Conservation (phyloP, 176 grass and related monocot genomes). For the Avena eriantha region DNA sequence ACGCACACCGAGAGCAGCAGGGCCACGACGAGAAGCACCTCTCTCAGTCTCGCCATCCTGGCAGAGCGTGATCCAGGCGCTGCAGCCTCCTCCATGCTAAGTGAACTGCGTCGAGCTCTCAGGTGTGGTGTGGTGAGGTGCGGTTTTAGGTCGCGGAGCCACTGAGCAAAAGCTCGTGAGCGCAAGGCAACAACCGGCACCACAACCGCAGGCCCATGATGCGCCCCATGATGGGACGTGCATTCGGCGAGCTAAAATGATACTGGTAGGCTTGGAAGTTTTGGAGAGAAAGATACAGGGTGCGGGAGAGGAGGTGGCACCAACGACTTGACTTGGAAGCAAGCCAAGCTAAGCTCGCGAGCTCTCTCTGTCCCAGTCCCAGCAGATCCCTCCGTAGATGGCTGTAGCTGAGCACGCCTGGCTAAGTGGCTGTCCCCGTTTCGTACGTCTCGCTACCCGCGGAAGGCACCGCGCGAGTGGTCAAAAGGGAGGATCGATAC, state of each 20-base stretch:
- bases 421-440: not conserved
- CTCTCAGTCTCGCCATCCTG: slow-evolving; percentile 37
- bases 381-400: not conserved
- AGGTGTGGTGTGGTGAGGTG: slow-evolving; percentile 29
- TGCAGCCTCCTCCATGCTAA: slow-evolving; percentile 19
- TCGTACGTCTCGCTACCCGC: not conserved
- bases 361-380: not conserved
- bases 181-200: slow-evolving; percentile 69
- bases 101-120: not conserved
- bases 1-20: slow-evolving; percentile 46
- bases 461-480: not conserved
- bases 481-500: not conserved
- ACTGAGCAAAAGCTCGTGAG: slow-evolving; percentile 45
- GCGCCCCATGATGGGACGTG: slow-evolving; percentile 70
- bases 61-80: slow-evolving; percentile 10
- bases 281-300: slow-evolving; percentile 4
- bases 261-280: slow-evolving; percentile 29
- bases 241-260: slow-evolving; percentile 36
- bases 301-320: slow-evolving; percentile 15
- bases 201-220: slow-evolving; percentile 64
- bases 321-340: slow-evolving; percentile 76
- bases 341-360: slow-evolving; percentile 47
- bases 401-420: slow-evolving; percentile 23
- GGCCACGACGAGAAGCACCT: slow-evolving; percentile 31
- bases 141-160: slow-evolving; percentile 53